Percentiles rank a stretch among this genome's conserved stretches.
Evolutionary conservation across 345 rosid species (phyloP).

Genomic region (Isatis tinctoria): DNA sequence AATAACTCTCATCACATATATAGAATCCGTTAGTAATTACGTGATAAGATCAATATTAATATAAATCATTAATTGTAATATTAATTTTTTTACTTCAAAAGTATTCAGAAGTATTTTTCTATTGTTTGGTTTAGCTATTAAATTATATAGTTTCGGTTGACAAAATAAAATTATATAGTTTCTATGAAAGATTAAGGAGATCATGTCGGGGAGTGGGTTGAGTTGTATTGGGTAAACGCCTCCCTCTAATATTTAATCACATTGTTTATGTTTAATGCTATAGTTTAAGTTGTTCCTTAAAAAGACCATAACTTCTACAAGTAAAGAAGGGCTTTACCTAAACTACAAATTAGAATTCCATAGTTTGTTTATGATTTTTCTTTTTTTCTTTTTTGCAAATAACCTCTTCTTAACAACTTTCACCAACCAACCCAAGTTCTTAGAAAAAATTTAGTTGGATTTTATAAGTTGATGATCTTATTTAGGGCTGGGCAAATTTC

Average conservation of each 20-base stretch:
- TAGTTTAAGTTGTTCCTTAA: background rate
- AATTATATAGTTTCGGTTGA: background rate
- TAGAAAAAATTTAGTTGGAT: background rate
- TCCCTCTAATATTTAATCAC: background rate
- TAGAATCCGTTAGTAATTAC: background rate
- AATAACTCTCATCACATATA: background rate
- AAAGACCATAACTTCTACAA: conserved; percentile 3
- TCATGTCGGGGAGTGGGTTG: conserved; percentile 37
- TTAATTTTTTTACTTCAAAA: background rate
- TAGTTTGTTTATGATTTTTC: background rate
- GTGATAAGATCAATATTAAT: background rate
- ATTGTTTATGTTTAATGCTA: conserved; percentile 6
- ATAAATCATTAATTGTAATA: background rate
- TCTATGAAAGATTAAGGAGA: conserved; percentile 31
- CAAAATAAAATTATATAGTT: background rate
- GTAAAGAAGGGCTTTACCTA: background rate
- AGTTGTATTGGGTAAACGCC: conserved; percentile 61
- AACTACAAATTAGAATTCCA: background rate
- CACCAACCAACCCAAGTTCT: conserved; percentile 29
- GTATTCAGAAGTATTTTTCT: background rate
- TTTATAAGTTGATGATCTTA: conserved; percentile 3
- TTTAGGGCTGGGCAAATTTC: too few relatives aligned
- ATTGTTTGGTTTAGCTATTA: background rate
- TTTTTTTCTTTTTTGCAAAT: background rate
- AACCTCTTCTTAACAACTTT: conserved; percentile 35